Evolutionary conservation across 257 asterid species (phyloP).

Genomic region (Plantago elongata): DNA sequence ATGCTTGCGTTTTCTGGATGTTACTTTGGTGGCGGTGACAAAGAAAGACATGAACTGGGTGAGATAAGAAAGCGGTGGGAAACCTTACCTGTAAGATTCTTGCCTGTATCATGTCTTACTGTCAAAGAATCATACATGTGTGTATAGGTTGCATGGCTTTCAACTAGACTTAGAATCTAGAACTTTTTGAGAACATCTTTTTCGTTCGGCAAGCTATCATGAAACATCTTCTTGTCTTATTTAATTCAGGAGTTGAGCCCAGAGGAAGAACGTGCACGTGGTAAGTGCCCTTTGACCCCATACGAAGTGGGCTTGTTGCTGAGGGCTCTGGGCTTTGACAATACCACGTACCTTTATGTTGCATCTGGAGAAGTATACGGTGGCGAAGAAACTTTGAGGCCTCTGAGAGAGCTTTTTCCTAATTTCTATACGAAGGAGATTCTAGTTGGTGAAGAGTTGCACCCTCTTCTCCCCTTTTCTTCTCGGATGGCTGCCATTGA

Average conservation of each 20-base stretch:
- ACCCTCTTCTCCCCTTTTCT: conserved; percentile 70
- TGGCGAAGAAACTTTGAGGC: conserved; percentile 93
- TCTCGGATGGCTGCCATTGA: conserved; percentile 97
- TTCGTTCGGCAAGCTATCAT: not conserved
- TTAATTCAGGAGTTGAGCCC: conserved; percentile 72
- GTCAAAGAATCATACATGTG: too few species aligned
- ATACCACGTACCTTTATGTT: conserved; percentile 73
- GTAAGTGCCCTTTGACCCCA: conserved; percentile 98
- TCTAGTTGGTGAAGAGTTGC: conserved; percentile 74
- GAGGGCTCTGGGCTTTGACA: conserved; percentile 88
- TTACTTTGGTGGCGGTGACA: conserved; percentile 73
- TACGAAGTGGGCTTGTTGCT: conserved; percentile 94
- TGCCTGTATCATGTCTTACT: too few species aligned
- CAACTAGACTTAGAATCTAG: too few species aligned
- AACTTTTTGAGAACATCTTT: too few species aligned
- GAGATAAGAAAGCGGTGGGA: conserved; percentile 76
- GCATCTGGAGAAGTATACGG: conserved; percentile 99
- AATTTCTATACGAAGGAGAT: conserved; percentile 92
- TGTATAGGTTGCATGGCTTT: too few species aligned
- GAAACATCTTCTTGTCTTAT: conserved; percentile 12
- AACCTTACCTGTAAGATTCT: conserved; percentile 51
- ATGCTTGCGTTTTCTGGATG: conserved; percentile 78
- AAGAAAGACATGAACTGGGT: conserved; percentile 53
- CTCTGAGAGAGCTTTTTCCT: conserved; percentile 90
- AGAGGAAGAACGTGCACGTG: conserved; percentile 91